Evolutionary conservation across 2,329 filamentous ascomycete genomes (phyloP), one percentile per base, ranked within the genome.

Genomic region (Pseudogymnoascus sp.): DNA sequence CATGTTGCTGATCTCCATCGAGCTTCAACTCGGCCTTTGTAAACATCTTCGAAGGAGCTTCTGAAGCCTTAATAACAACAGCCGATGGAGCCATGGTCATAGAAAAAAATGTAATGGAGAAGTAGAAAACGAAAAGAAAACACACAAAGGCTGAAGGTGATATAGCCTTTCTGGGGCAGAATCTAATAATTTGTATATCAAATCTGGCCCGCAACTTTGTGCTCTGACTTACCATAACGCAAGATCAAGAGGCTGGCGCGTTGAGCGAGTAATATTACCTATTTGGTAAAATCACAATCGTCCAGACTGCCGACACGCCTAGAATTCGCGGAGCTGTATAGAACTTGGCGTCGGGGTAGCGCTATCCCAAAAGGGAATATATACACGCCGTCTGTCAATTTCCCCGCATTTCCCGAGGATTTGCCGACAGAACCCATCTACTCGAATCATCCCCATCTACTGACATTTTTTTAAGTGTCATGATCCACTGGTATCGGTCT

Each of bases 1-100:
- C 79, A 60, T 63, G 34, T 21, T 45, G 16, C 5, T 10, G 11
- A 6, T 45, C 41, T 45, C 10, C 8, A 21, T 45, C 10, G 19
- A 45, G 41, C 41, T 45, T 45, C 41, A 45, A 39, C 34, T 36
- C 34, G 1, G 34, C 34, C 13, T 36, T 14, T 14, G 34, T 36
- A 14, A 36, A 36, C 34, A 36, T 36, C 34, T 36, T 36, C 4
- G 34, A 36, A 36, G 34, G 4, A 36, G 14, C 34, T 14, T 36
- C 11, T 36, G 34, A 4, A 4, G 34, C 11, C 2, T 36, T 14
- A 14, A 14, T 36, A 36, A 36, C 11, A 36, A 36, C 13, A 36
- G 34, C 34, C 16, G 41, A 45, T 13, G 41, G 41, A 45, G 19
- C 41, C 41, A 45, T 45, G 41, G 4, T 45, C 11, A 45, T 21